Base-by-base conservation (phyloP, 495 filamentous ascomycete species). In the Annulohypoxylon bovei region DNA sequence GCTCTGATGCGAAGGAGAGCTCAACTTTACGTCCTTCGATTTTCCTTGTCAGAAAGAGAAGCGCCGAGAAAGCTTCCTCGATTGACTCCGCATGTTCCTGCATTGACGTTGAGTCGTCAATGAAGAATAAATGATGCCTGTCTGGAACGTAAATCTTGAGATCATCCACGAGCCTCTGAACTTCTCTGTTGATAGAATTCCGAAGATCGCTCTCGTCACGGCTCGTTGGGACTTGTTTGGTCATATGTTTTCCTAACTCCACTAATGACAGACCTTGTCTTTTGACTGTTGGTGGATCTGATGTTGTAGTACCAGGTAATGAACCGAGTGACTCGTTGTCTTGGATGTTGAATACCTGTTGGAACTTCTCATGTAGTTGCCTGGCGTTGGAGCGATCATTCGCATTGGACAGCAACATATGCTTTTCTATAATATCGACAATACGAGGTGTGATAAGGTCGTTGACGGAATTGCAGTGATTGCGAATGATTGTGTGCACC, bases 91-190 rank as follows among this genome's bases (percentile, higher is more conserved):
- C 71, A 50, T 82, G 63, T 4, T 47, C 20, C n/a, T 20, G 22
- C 81, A 84, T 83, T 8, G 65, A 68, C 7, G 12, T 54, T 1
- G 81, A 76, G 58, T 81, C 73, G 59, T 83, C 82, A 46, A 84
- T 78, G 20, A 83, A 65, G 67, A 82, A 82, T 11, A 82, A 65
- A 70, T 82, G 62, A 50, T 72, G 63, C 22, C 57, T 65, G 4
- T 59, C 64, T 11, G 53, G 30, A 27, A 75, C 54, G 54, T 71
- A 70, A 44, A 67, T 52, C 20, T 77, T 68, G 11, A 80, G 67
- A 8, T 72, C 62, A 0, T 65, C 47, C 3, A 77, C 46, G 2
- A 77, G 61, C 1, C 68, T 20, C 14, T 49, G 6, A 7, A 74
- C 64, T 1, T 66, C 44, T 18, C n/a, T 32, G 28, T 62, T 44